Base-by-base conservation (phyloP, 2,329 filamentous ascomycete species). In the Rhynchosporium agropyri region DNA sequence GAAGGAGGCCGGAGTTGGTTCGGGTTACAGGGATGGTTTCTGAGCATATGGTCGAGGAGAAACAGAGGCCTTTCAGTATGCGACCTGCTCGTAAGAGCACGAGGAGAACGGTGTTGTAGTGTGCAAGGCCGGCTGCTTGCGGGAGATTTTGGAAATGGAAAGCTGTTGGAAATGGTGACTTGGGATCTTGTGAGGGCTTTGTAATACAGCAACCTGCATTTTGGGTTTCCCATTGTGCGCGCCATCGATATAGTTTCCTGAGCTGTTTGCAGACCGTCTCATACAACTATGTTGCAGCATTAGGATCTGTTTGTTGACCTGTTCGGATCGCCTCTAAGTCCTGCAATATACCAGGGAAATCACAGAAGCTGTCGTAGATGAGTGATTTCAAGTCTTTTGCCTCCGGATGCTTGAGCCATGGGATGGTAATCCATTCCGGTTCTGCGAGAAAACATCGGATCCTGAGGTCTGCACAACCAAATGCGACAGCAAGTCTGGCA, bases 381-480 rank as follows among this genome's bases (percentile, higher is more conserved):
- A 46, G 33, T 13, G 62, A 64, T 20, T 45, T 26, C 13, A 66
- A 45, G 31, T 45, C 38, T 58, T 63, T 66, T 7, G 54, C 43
- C 58, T 64, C 57, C 3, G 64, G 64, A 51, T 64, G 59, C 42
- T 62, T 64, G 10, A 53, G 33, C 64, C 64, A 66, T 12, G 64
- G 64, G 12, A 66, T 48, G 4, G 62, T 66, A 12, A 33, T 42
- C 64, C 56, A 67, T 28, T 51, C 28, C 8, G 38, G 51, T 20
- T 61, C 51, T 28, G 62, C 65, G 28, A 67, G 63, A 45, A 67
- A 65, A 56, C 63, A 63, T 9, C 58, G 42, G 20, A 63, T 64
- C 29, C 60, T 58, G 36, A 38, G 46, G 12, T 67, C 65, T 61
- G 63, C 59, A 38, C 59, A 62, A 20, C 58, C 48, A 38, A 63